Percentiles rank a stretch among this genome's conserved stretches.
Evolutionary conservation across 2,329 filamentous ascomycete genomes (phyloP).

Genomic region (Thermothelomyces thermophilus): DNA sequence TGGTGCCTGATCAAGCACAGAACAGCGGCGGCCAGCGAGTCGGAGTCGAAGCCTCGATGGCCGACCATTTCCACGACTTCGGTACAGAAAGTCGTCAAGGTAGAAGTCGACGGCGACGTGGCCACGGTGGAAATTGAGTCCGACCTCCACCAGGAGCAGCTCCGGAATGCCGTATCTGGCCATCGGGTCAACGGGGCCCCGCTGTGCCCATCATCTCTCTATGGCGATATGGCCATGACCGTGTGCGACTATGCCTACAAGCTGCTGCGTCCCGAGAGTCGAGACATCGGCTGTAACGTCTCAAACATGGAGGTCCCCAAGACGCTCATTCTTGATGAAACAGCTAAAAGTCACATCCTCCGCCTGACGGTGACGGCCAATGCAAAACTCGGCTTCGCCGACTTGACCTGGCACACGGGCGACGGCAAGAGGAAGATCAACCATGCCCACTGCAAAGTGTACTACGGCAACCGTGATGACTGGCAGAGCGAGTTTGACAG

Average conservation of each 20-base stretch:
- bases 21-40: background rate
- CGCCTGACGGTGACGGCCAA: constrained; percentile 56
- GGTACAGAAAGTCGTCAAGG: constrained; percentile 57
- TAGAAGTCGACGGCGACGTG: constrained; percentile 55
- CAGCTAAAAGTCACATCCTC: constrained; percentile 48
- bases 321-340: constrained; percentile 55
- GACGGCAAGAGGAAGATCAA: constrained; percentile 53
- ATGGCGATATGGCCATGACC: constrained; percentile 43
- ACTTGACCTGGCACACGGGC: constrained; percentile 53
- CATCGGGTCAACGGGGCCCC: constrained; percentile 44
- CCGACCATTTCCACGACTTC: constrained; percentile 45
- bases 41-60: constrained; percentile 30
- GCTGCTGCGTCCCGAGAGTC: constrained; percentile 13
- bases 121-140: constrained; percentile 56
- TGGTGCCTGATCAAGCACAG: constrained; percentile 64
- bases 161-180: constrained; percentile 53
- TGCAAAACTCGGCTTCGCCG: constrained; percentile 46
- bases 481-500: constrained; percentile 63
- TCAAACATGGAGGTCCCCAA: constrained; percentile 51
- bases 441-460: constrained; percentile 56
- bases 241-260: constrained; percentile 59
- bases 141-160: constrained; percentile 56
- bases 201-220: constrained; percentile 48
- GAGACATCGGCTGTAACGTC: constrained; percentile 40
- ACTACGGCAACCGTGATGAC: constrained; percentile 51